These are phyloP conservation scores for Globisporangium radiosum DNA, from an alignment of 352 stramenopile species.

Conservation along the genomic window DNA sequence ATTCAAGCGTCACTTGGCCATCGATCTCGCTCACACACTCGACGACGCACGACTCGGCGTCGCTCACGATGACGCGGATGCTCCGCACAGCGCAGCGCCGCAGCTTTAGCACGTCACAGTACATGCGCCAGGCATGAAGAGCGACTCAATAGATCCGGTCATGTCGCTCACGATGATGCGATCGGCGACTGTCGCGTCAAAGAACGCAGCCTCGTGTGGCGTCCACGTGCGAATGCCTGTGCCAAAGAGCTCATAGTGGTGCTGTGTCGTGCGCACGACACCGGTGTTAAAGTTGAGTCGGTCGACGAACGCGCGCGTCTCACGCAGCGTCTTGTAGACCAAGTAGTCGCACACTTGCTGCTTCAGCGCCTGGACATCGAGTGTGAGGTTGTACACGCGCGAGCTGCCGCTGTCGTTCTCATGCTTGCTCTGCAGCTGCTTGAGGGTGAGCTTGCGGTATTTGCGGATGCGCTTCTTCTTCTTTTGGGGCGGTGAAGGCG, in stretches of 20 bases:
- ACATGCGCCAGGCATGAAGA: conserved; percentile 11
- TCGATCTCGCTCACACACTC: conserved; percentile 5
- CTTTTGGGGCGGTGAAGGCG: not conserved
- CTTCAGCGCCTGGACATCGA: conserved; percentile 27
- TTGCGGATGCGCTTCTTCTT: conserved; percentile 4
- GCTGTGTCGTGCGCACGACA: conserved; percentile 3
- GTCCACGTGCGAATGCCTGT: conserved; percentile 3
- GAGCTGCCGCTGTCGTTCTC: conserved; percentile 4
- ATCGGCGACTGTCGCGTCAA: conserved; percentile 5
- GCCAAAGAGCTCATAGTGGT: conserved; percentile 16
- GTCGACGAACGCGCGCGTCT: conserved; percentile 11
- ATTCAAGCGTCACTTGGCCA: not conserved
- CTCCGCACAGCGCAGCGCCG: conserved; percentile 1
- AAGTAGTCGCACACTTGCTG: conserved; percentile 22
- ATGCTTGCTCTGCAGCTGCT: conserved; percentile 5
- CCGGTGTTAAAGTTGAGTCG: conserved; percentile 8
- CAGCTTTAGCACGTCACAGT: conserved; percentile 7
- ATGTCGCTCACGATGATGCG: conserved; percentile 1
- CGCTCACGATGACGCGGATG: not conserved
- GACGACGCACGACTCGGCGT: not conserved
- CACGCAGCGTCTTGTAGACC: conserved; percentile 4
- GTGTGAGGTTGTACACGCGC: conserved; percentile 21
- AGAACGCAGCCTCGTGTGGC: conserved; percentile 1
- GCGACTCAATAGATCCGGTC: conserved; percentile 13
- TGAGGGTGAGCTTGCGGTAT: conserved; percentile 3